Evolutionary conservation across 352 stramenopile species (phyloP), one percentile per base, ranked within the genome.

Genomic region (Phytophthora sp.): DNA sequence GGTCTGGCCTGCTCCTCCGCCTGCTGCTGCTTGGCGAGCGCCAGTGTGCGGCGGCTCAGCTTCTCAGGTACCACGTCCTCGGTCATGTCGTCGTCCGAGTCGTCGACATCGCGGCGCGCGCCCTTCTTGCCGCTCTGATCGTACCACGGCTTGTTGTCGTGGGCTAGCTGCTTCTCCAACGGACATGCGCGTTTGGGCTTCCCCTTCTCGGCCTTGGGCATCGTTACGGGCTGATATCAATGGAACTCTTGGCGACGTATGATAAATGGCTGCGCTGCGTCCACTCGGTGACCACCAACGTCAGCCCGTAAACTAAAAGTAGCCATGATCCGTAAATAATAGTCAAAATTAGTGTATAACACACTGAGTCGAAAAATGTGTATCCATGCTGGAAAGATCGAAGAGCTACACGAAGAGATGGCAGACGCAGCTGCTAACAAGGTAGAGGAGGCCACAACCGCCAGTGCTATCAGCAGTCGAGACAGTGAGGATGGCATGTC

Each of bases 81-180:
- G 9, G 75, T 66, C 47, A 77, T 80, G 39, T 91, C 79, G 23
- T 90, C 80, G 29, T 91, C 85, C 52, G 76, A 86, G 60, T 90
- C 83, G 30, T 77, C 73, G 45, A 24, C 61, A 38, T 89, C 71
- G 16, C 71, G 73, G 27, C 73, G 65, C 23, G 44, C 59, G 21
- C 23, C 53, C 29, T 69, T 76, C 42, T 65, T 65, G 45, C 52
- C 51, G 46, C 58, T 73, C 58, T 77, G 61, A 56, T 94, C 84
- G 53, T 90, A 96, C 86, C 87, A 94, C 18, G 88, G 86, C 77
- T 91, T 96, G 58, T 88, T 84, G 69, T 96, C 88, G 65, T 77
- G 92, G 45, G 86, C 86, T 27, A 96, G 71, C 65, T 96, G 88
- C 78, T 94, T 94, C 71, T 94, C 88, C 33, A 96, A 77, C 76